Percentiles rank a stretch among this genome's conserved stretches.
Conservation (phyloP, 2,329 filamentous ascomycete species). For the Aspergillus alliaceus region DNA sequence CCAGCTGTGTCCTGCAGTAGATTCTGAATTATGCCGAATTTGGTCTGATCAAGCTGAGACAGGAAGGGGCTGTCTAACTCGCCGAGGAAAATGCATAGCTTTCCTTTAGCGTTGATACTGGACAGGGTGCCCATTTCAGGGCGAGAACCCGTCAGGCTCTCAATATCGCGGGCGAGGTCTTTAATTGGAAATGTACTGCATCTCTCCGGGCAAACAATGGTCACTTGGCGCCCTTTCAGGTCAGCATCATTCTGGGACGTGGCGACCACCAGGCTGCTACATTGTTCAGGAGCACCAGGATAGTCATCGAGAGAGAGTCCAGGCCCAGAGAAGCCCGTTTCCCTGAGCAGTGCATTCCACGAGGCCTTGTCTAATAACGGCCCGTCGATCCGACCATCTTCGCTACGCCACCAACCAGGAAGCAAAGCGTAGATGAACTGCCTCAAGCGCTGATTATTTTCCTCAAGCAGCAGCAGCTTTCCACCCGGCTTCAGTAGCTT, state of each 20-base stretch:
- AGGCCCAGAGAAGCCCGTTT: background rate
- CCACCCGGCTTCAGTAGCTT: constrained; percentile 11
- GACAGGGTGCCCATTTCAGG: background rate
- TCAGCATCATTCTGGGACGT: background rate
- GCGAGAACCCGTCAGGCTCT: background rate
- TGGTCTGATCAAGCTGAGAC: background rate
- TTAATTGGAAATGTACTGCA: background rate
- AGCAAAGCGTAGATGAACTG: background rate
- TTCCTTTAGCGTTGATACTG: background rate
- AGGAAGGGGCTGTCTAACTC: background rate
- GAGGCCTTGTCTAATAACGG: background rate
- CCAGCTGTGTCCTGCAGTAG: background rate
- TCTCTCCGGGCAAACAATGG: background rate
- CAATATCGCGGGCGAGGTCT: background rate
- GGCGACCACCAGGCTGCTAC: background rate
- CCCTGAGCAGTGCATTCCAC: background rate
- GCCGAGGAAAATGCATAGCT: background rate
- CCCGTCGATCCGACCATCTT: background rate
- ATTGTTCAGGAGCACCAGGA: background rate
- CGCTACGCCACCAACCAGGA: background rate
- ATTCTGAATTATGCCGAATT: background rate
- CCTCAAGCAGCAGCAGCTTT: constrained; percentile 7
- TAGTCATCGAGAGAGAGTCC: background rate
- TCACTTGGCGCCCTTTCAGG: background rate
- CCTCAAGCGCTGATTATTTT: background rate